A percentile compares a stretch with the other conserved stretches of the same genome.
These are phyloP conservation scores for Candida bentonensis DNA, from an alignment of 805 yeast genomes.

Conservation along the genomic window DNA sequence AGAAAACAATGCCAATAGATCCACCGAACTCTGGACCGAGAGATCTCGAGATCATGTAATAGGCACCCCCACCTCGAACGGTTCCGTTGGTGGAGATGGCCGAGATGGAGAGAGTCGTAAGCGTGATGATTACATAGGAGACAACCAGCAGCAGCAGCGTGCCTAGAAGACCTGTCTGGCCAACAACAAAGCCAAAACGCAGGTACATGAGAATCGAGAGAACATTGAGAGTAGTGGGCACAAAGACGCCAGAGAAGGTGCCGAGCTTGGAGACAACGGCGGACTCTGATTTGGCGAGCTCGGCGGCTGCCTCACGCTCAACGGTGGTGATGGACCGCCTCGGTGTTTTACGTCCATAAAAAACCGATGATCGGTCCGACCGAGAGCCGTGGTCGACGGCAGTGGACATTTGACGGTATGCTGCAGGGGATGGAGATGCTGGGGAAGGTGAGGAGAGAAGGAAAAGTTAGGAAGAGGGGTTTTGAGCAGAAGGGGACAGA, in stretches of 20 bases:
- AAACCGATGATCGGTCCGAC: not conserved
- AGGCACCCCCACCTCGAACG: constrained; percentile 96
- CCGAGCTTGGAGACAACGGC: constrained; percentile 37
- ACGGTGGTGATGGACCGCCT: not conserved
- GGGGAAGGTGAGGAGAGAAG: no score
- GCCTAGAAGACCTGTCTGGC: constrained; percentile 86
- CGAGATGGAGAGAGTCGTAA: constrained; percentile 80
- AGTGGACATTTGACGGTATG: not conserved
- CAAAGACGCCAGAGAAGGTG: constrained; percentile 79
- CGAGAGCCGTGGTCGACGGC: not conserved
- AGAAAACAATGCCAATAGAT: constrained; percentile 87
- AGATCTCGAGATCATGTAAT: constrained; percentile 90
- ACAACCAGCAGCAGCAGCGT: constrained; percentile 49
- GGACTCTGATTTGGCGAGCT: not conserved
- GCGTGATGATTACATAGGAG: constrained; percentile 66
- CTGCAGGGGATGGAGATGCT: no score
- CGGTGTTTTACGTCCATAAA: not conserved
- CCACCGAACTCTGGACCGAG: constrained; percentile 98
- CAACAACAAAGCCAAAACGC: constrained; percentile 88
- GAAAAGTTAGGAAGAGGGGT: no score
- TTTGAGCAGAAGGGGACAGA: no score
- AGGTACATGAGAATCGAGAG: constrained; percentile 88
- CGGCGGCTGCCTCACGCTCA: not conserved
- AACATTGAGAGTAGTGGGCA: constrained; percentile 88
- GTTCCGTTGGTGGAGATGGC: constrained; percentile 97